Conservation (phyloP, 2,329 filamentous ascomycete species). For the Aplosporella prunicola region DNA sequence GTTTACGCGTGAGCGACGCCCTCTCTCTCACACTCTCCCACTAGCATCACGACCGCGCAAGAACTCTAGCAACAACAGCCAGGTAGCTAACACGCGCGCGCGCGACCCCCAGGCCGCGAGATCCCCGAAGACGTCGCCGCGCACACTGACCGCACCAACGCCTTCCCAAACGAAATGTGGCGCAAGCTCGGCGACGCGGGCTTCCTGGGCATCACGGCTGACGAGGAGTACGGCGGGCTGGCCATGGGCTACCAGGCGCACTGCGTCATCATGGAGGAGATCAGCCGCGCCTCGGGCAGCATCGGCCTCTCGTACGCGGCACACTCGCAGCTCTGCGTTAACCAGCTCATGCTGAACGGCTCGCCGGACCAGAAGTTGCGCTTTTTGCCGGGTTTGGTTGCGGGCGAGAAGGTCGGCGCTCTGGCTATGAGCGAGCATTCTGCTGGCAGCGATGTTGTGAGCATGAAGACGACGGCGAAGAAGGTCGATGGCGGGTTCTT, state of each 20-base stretch:
- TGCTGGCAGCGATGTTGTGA: conserved; percentile 86
- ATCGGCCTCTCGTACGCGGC: conserved; percentile 90
- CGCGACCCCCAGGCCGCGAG: conserved; percentile 70
- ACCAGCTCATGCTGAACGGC: conserved; percentile 89
- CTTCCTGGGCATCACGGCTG: conserved; percentile 85
- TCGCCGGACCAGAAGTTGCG: conserved; percentile 66
- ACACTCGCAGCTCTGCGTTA: conserved; percentile 92
- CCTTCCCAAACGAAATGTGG: conserved; percentile 89
- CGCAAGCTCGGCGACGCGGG: conserved; percentile 82
- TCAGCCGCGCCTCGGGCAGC: conserved; percentile 74
- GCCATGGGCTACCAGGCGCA: conserved; percentile 95
- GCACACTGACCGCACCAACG: conserved; percentile 74
- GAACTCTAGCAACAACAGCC: neutral
- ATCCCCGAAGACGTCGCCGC: conserved; percentile 76
- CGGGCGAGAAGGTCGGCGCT: conserved; percentile 72
- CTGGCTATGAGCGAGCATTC: conserved; percentile 93
- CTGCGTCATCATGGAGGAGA: conserved; percentile 89
- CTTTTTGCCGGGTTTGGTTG: conserved; percentile 71
- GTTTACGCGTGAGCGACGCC: conserved; percentile 58
- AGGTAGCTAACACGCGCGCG: too few relatives aligned
- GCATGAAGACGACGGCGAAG: conserved; percentile 82
- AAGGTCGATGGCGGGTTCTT: conserved; percentile 75
- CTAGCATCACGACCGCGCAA: too few relatives aligned
- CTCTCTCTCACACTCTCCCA: too few relatives aligned
- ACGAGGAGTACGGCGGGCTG: conserved; percentile 82